Conservation (phyloP, 148 eudicot genomes). For the Gaultheria prostrata region DNA sequence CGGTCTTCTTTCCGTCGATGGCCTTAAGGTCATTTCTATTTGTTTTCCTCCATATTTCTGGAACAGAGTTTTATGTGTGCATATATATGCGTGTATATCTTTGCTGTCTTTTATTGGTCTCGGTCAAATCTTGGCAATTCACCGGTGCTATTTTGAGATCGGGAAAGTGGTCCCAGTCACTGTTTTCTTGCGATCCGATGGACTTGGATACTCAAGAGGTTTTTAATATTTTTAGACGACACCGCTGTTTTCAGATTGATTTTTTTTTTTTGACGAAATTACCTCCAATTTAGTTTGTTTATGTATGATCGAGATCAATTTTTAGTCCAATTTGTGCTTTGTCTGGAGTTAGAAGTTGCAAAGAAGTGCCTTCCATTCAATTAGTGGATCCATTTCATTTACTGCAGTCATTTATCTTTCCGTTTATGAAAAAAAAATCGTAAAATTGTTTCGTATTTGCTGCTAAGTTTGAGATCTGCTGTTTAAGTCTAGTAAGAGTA, state of each 20-base stretch:
- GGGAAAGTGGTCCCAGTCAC: not conserved
- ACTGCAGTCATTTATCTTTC: not conserved
- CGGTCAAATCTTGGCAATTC: conserved; percentile 8
- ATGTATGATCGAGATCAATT: not conserved
- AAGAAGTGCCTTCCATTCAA: not conserved
- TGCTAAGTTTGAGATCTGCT: not conserved
- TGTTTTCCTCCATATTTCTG: not conserved
- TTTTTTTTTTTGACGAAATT: not conserved
- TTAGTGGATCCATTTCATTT: not conserved
- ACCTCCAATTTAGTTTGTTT: not conserved
- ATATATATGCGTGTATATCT: not conserved
- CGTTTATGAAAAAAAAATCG: not conserved
- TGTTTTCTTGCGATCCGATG: not conserved
- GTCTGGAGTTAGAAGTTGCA: not conserved
- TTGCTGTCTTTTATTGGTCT: not conserved
- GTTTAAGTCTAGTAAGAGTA: not conserved
- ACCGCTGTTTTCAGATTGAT: not conserved
- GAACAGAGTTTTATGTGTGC: not conserved
- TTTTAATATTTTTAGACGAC: not conserved
- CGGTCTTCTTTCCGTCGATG: conserved; percentile 14
- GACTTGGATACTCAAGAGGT: not conserved
- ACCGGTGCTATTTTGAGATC: conserved; percentile 1
- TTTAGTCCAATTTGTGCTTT: not conserved
- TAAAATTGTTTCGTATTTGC: not conserved
- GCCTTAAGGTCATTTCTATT: conserved; percentile 11